Evolutionary conservation across 495 filamentous ascomycete genomes (phyloP), one percentile per base, ranked within the genome.

Genomic region (Penicillium flavigenum): DNA sequence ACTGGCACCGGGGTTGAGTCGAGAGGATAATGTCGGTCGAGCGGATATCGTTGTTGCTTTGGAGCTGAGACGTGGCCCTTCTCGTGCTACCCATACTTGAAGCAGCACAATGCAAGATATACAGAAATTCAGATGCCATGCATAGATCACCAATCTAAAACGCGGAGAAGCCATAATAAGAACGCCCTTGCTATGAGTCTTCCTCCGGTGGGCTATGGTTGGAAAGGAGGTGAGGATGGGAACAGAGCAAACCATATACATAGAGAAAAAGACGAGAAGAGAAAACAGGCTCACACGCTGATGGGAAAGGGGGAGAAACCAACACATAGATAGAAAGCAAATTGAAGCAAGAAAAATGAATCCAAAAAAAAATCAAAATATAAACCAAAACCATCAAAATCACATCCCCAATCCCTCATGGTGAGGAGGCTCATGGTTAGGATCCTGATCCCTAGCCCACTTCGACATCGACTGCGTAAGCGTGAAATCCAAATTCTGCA

Each of bases 151-250:
- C 53, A 55, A 38, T 55, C 53, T 55, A 55, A 36, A 38, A 42
- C 20, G 29, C 32, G 48, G 34, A 39, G 16, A 39, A 39, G n/a
- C 36, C 36, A 39, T 39, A 39, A 58, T 44, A 27, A 55, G 43
- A 63, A 67, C 62, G 64, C 64, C 65, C 47, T 29, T 65, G 62
- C 65, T 63, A 67, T 67, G 65, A 65, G 22, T 57, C 54, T 59
- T 59, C 47, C 47, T 48, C 47, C 45, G 42, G 45, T 44, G 27
- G 29, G 29, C 57, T 62, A 45, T 56, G 19, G 39, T 44, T 56
- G 51, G 43, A 43, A 51, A 46, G 59, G 55, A 48, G 11, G 17
- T 20, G 16, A 22, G 19, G 31, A 44, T 29, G 22, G 41, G 42
- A 27, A 29, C 22, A 24, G 26, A 29, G n/a, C 47, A 31, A 48